Evolutionary conservation across 768 basidiomycete species (phyloP).

Genomic region (Chalciporus pseudorubinellus): DNA sequence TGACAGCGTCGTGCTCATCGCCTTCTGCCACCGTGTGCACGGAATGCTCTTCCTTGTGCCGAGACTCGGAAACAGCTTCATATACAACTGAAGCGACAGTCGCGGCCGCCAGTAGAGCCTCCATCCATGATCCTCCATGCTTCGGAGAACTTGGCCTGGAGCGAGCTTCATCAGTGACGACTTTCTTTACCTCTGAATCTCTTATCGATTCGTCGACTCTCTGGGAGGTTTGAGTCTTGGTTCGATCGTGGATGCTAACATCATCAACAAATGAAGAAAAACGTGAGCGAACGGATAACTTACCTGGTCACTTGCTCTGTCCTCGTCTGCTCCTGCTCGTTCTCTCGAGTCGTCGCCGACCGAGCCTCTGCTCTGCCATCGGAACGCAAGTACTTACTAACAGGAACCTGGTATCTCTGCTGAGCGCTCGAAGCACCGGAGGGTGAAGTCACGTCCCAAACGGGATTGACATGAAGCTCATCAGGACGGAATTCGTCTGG

Average conservation of each 20-base stretch:
- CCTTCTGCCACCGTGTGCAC: background rate
- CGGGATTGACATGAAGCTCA: background rate
- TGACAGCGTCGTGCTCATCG: background rate
- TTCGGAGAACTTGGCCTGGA: conserved; percentile 1
- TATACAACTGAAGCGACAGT: conserved; percentile 9
- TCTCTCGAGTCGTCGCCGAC: background rate
- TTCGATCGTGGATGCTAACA: background rate
- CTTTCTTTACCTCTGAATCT: background rate
- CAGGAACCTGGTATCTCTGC: conserved; percentile 19
- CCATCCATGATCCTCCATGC: conserved; percentile 9
- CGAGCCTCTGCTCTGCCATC: background rate
- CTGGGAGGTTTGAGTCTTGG: background rate
- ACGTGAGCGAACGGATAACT: background rate
- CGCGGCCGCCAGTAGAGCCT: conserved; percentile 10
- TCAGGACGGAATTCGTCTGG: background rate
- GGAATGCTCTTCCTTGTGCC: conserved; percentile 5
- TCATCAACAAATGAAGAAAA: background rate
- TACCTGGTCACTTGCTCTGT: conserved; percentile 2
- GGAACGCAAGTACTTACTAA: conserved; percentile 10
- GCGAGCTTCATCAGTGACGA: background rate
- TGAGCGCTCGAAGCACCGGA: background rate
- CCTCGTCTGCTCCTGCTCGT: background rate
- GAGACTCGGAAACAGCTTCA: conserved; percentile 9
- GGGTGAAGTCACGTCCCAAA: conserved; percentile 5
- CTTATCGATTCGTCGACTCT: background rate